Evolutionary conservation across 768 basidiomycete species (phyloP).

Genomic region (Mycena latifolia): DNA sequence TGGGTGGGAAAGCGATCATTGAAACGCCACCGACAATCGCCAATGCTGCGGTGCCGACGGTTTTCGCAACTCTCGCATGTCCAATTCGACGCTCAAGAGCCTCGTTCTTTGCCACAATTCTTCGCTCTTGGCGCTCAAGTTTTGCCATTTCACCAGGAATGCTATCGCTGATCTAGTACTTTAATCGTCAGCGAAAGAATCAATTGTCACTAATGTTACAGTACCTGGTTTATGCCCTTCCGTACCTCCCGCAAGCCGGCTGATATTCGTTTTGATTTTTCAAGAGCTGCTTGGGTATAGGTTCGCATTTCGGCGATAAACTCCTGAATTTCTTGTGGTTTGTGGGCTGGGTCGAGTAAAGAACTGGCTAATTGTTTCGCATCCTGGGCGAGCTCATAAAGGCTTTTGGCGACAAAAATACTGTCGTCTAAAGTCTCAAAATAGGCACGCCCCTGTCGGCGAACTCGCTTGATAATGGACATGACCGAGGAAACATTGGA

Average conservation of each 20-base stretch:
- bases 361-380: not conserved
- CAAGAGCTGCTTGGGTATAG: constrained; percentile 1
- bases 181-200: no score
- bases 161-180: constrained; percentile 29
- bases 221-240: constrained; percentile 13
- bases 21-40: constrained; percentile 35
- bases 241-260: constrained; percentile 1
- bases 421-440: constrained; percentile 29
- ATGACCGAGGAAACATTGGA: constrained; percentile 29
- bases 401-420: constrained; percentile 18
- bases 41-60: constrained; percentile 26
- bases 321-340: constrained; percentile 16
- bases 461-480: constrained; percentile 33
- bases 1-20: constrained; percentile 31
- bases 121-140: constrained; percentile 25
- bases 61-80: constrained; percentile 30
- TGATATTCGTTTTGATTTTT: constrained; percentile 18
- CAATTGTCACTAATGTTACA: not conserved
- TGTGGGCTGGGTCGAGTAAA: constrained; percentile 7
- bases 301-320: constrained; percentile 20
- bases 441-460: constrained; percentile 23
- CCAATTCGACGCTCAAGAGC: constrained; percentile 23
- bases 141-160: constrained; percentile 31
- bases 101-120: constrained; percentile 6
- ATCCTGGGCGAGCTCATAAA: constrained; percentile 14